phyloP scores from a whole-genome alignment of 2,329 filamentous ascomycete genomes.

The Nannizzia gypsea region DNA sequence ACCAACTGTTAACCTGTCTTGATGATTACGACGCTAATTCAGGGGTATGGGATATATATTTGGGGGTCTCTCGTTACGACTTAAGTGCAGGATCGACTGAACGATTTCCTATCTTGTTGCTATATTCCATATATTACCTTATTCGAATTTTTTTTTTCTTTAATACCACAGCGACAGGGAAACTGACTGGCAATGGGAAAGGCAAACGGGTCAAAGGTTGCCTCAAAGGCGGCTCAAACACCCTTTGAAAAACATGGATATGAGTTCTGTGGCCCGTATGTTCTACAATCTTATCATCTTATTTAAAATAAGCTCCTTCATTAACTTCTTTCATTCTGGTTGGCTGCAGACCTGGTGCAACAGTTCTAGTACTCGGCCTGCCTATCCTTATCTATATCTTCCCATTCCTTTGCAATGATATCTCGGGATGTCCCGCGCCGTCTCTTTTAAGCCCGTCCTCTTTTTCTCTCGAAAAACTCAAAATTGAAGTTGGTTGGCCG shows the following conservation, averaged over 20 bases:
- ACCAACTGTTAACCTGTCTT: neutral
- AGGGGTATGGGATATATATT: no score
- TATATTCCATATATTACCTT: no score
- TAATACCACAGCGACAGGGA: neutral
- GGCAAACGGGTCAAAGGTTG: neutral
- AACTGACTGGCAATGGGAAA: neutral
- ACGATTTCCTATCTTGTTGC: no score
- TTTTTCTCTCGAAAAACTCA: conserved; percentile 59
- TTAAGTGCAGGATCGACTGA: neutral
- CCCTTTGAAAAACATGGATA: conserved; percentile 21
- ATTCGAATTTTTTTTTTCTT: no score
- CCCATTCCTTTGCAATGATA: conserved; percentile 80
- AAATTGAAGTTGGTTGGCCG: conserved; percentile 72
- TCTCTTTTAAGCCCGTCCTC: conserved; percentile 62
- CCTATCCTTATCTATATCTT: conserved; percentile 68
- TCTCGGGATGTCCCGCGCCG: conserved; percentile 79
- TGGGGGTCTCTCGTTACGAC: neutral
- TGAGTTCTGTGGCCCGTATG: conserved; percentile 39
- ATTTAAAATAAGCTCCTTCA: conserved; percentile 10
- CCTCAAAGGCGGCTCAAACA: neutral
- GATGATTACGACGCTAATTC: neutral
- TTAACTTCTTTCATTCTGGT: neutral
- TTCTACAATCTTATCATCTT: neutral
- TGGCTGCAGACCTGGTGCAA: conserved; percentile 17
- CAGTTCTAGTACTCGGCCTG: conserved; percentile 65